Base-by-base conservation (phyloP, 1,139 yeast species). In the Candida labiduridarum region DNA sequence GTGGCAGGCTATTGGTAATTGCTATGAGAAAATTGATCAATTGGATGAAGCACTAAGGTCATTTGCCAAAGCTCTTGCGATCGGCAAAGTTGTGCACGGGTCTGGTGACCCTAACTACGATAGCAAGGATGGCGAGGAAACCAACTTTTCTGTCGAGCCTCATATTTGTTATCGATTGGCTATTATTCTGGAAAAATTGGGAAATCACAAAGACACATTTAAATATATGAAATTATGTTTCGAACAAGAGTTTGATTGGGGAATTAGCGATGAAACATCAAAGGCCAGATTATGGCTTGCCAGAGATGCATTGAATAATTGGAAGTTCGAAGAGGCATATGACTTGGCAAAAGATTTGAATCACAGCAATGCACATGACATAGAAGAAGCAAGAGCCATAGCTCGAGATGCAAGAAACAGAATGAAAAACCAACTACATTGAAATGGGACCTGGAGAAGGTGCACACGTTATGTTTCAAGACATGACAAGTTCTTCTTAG, bases 1-100 rank as follows among this genome's bases (percentile, higher is more conserved):
- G 92, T 95, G 99, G 99, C 90, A 86, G 58, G 98, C 99, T 0
- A 78, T 92, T 44, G 99, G 95, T 0, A 85, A 87, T 59, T 90
- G 98, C 66, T 91, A 85, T 67, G 96, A 90, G 57, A 88, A 89
- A 62, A 78, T 91, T 35, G 84, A 83, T 27, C 87, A 90, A 52
- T 71, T 72, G 31, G 78, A 77, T 22, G 92, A 87, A 56, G 84
- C 95, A 0, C 75, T 87, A 33, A 80, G 78, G 56, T 76, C 84
- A 6, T 82, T 82, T 58, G 82, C 80, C 56, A 81, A 80, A 60
- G 85, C 85, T 0, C 63, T 80, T 42, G 66, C 72, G n/a, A 80
- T 82, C 27, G 82, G 81, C 33, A 72, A 69, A 44, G 54, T 66
- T 3, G 29, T 43, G 2, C 30, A 64, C 58, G 48, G 56, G 56